Evolutionary conservation across 108 stramenopile species (phyloP), one percentile per base, ranked within the genome.

Genomic region (Nitzschia sp.): DNA sequence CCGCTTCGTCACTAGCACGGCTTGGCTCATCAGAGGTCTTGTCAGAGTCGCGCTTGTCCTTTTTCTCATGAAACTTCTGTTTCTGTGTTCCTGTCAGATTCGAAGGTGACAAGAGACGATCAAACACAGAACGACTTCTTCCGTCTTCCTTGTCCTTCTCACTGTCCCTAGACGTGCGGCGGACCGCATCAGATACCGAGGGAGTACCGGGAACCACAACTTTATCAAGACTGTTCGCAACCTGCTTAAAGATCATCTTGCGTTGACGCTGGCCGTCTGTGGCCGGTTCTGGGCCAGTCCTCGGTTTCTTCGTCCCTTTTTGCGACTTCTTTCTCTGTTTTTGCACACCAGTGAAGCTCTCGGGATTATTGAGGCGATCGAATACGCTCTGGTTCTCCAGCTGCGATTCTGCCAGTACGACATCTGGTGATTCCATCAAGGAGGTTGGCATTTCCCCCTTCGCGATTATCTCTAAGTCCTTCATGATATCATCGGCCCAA

Each of bases 401-500:
- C 26, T 54, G 66, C 30, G 27, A 2, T 41, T 66, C 73, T 33
- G 79, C 70, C n/a, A 73, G 54, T 33, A 59, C 29, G 8, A 76
- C 41, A 28, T 41, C 71, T 31, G 69, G 32, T 19, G 73, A 63
- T 54, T 79, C 44, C 47, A 55, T 55, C 21, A 85, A 53, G 13
- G 78, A 74, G 2, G 65, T 13, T 3, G 88, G 84, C 28, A 84
- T 66, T 28, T 75, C 71, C 0, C 88, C 88, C 48, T 85, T 77
- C 4, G 88, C 88, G 61, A 89, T 89, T 16, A 84, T 60, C 6
- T 77, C 84, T 31, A 89, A 57, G 61, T 89, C 88, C 21, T 53
- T 70, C 80, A 89, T 80, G 19, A 89, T 89, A 25, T 85, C 84
- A 38, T 71, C 71, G 5, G 88, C 82, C 88, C 88, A 89, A 13